Conservation (phyloP, 2,329 filamentous ascomycete species). For the Nannizzia gypsea region DNA sequence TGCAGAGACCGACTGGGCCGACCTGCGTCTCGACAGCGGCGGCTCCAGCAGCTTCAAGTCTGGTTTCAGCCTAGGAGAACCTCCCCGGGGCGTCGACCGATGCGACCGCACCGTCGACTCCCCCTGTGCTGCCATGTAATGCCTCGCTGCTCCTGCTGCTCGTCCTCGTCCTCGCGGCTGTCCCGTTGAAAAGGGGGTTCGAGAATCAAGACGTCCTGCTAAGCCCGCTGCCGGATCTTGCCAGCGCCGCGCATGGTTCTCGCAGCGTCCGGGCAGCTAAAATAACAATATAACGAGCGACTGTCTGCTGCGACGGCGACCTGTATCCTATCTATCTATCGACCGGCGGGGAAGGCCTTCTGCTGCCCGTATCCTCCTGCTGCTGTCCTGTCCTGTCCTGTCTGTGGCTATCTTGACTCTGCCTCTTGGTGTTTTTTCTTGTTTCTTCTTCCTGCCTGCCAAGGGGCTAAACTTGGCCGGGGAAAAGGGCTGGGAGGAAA, state of each 20-base stretch:
- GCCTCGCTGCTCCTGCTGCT: no score
- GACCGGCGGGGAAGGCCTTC: neutral
- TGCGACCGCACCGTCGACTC: conserved; percentile 9
- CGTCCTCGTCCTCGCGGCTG: neutral
- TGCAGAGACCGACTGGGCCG: conserved; percentile 12
- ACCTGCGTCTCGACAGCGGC: conserved; percentile 11
- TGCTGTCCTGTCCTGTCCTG: neutral
- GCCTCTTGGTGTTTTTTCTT: no score
- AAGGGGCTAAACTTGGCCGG: neutral
- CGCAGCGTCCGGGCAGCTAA: neutral
- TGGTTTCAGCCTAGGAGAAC: conserved; percentile 8
- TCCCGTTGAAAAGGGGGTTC: neutral
- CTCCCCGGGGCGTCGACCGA: conserved; percentile 7
- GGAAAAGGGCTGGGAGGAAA: neutral
- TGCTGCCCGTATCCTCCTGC: neutral
- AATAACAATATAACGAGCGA: neutral
- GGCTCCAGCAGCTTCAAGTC: conserved; percentile 11
- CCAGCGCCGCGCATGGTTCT: neutral
- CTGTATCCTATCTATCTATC: no score
- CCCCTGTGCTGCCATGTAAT: conserved; percentile 9
- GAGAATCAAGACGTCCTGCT: neutral
- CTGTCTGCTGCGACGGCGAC: neutral
- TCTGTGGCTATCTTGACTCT: no score
- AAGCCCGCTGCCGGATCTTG: neutral
- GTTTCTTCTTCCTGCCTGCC: neutral